A percentile compares a stretch with the other conserved stretches of the same genome.
phyloP scores from a whole-genome alignment of 2,329 filamentous ascomycete genomes.

The Bertia moriformis region DNA sequence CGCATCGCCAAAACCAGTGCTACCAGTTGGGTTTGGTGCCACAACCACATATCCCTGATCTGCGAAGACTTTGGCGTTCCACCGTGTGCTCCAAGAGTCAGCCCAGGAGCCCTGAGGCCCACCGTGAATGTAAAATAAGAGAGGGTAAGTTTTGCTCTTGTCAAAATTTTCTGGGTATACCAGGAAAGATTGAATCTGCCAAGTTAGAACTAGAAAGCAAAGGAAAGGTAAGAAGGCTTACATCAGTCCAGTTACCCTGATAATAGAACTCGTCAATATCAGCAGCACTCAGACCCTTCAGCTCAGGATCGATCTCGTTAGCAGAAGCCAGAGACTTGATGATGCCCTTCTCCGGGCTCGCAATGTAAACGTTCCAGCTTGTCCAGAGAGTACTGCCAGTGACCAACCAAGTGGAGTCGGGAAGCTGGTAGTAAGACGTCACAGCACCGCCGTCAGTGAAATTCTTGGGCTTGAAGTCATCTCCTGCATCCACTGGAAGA shows the following conservation, averaged over 20 bases:
- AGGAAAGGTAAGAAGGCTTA: slow-evolving; percentile 6
- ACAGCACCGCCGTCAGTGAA: slow-evolving; percentile 18
- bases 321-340: slow-evolving; percentile 15
- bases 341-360: slow-evolving; percentile 11
- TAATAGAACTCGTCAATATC: slow-evolving; percentile 20
- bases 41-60: slow-evolving; percentile 79
- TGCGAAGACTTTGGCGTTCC: slow-evolving; percentile 76
- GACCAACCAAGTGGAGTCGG: slow-evolving; percentile 1
- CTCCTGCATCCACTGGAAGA: slow-evolving; percentile 14
- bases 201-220: slow-evolving; percentile 2
- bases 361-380: slow-evolving; percentile 16
- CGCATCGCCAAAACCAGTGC: slow-evolving; percentile 67
- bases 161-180: slow-evolving; percentile 41
- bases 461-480: slow-evolving; percentile 16
- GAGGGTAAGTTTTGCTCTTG: slow-evolving; percentile 57
- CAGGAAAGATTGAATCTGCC: slow-evolving; percentile 21
- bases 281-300: slow-evolving; percentile 15
- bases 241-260: slow-evolving; percentile 17
- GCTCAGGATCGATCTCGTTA: slow-evolving; percentile 20
- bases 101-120: slow-evolving; percentile 67
- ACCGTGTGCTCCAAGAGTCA: slow-evolving; percentile 66
- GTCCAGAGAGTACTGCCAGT: slow-evolving; percentile 15
- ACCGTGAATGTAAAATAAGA: slow-evolving; percentile 70
- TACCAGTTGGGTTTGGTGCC: slow-evolving; percentile 70
- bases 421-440: slow-evolving; percentile 2